phyloP scores from a whole-genome alignment of 2,329 filamentous ascomycete genomes.

The Cercospora sp. region DNA sequence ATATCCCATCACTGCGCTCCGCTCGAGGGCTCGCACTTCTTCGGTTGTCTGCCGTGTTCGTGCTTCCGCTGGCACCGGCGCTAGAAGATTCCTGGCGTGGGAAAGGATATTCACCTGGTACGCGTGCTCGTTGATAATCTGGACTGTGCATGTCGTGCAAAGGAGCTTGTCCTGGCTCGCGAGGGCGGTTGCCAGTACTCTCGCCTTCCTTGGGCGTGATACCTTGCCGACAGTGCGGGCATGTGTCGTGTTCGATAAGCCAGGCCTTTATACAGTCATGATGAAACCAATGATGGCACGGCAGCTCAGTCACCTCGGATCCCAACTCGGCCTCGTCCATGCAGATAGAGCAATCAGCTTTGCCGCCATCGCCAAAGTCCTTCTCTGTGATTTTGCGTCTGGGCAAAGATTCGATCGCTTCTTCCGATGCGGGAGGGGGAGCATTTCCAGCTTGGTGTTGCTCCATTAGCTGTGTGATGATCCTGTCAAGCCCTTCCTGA shows the following conservation, averaged over 20 bases:
- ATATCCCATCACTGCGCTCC: conserved; percentile 28
- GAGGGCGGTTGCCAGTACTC: conserved; percentile 24
- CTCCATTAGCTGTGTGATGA: conserved; percentile 87
- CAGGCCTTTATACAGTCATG: conserved; percentile 77
- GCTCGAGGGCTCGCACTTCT: conserved; percentile 19
- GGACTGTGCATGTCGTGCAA: conserved; percentile 35
- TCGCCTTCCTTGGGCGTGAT: conserved; percentile 44
- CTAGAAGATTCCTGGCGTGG: conserved; percentile 21
- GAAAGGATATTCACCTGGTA: conserved; percentile 29
- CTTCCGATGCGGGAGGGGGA: conserved; percentile 74
- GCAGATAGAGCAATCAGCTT: conserved; percentile 86
- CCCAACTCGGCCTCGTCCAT: conserved; percentile 78
- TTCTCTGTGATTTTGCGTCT: conserved; percentile 65
- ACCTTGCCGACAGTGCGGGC: conserved; percentile 71
- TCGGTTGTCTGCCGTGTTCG: conserved; percentile 25
- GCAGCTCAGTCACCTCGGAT: conserved; percentile 73
- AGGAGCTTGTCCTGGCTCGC: conserved; percentile 34
- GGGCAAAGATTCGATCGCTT: conserved; percentile 71
- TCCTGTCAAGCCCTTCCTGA: conserved; percentile 84
- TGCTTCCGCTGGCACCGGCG: conserved; percentile 25
- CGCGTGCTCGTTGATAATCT: conserved; percentile 26
- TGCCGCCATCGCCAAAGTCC: conserved; percentile 68
- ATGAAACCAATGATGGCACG: conserved; percentile 94
- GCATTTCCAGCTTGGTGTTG: conserved; percentile 73
- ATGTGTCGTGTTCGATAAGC: conserved; percentile 89